These are phyloP conservation scores for Eimeria zaria DNA, from an alignment of 169 alveolate genomes.

Conservation along the genomic window DNA sequence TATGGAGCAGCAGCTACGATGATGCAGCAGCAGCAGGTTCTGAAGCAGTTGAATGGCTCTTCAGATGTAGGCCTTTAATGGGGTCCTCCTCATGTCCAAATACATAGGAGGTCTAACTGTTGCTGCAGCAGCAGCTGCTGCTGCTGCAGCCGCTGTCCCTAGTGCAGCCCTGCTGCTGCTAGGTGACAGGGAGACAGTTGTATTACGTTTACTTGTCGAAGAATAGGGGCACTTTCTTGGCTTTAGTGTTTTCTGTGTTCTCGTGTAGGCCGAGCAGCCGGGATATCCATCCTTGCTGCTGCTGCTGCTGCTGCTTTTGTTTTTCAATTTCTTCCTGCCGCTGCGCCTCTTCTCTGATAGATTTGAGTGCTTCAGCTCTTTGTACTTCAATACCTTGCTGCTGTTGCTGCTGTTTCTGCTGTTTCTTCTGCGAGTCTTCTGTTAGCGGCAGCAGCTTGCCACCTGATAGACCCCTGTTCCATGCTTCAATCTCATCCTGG, in stretches of 20 bases:
- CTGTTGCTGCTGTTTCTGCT: slow-evolving; percentile 48
- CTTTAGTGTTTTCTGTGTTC: not conserved
- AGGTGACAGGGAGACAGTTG: not conserved
- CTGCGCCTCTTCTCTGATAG: slow-evolving; percentile 10
- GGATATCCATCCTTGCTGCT: slow-evolving; percentile 32
- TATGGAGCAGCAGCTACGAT: not conserved
- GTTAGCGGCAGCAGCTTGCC: slow-evolving; percentile 24
- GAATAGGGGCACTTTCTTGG: slow-evolving; percentile 7
- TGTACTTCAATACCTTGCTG: slow-evolving; percentile 47
- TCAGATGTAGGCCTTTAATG: not conserved
- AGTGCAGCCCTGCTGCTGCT: not conserved
- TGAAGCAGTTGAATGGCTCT: not conserved
- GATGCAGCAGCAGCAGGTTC: not conserved
- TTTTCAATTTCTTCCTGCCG: slow-evolving; percentile 5
- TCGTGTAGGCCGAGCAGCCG: not conserved
- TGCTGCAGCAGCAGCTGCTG: not conserved
- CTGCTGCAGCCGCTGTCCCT: slow-evolving; percentile 5
- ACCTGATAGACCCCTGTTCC: slow-evolving; percentile 61
- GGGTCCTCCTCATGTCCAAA: not conserved
- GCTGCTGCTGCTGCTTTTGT: slow-evolving; percentile 23
- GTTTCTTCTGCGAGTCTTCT: not conserved
- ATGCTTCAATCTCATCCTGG: not conserved
- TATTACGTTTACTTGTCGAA: slow-evolving; percentile 27
- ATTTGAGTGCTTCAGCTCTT: not conserved
- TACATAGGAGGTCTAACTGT: not conserved